Percentiles rank a stretch among this genome's conserved stretches.
phyloP scores from a whole-genome alignment of 2,329 filamentous ascomycete genomes.

The Aspergillus transmontanensis region DNA sequence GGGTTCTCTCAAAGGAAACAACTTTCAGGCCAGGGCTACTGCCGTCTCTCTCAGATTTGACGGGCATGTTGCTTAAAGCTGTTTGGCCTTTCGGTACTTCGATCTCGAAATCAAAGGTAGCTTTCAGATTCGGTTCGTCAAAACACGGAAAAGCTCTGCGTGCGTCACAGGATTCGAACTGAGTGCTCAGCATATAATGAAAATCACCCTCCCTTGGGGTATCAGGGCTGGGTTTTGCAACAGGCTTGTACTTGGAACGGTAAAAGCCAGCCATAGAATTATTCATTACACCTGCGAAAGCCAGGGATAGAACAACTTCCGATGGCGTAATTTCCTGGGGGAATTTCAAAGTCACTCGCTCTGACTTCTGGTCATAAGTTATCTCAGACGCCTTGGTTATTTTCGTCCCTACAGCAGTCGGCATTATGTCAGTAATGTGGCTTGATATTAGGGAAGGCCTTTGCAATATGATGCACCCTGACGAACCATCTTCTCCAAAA shows the following conservation, averaged over 20 bases:
- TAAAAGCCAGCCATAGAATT: conserved; percentile 93
- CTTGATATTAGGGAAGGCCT: not conserved
- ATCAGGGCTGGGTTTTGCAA: conserved; percentile 69
- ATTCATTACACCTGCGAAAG: conserved; percentile 82
- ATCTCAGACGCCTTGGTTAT: conserved; percentile 63
- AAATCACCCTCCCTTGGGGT: conserved; percentile 72
- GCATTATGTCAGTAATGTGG: not conserved
- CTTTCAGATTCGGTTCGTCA: conserved; percentile 96
- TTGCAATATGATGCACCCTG: not conserved
- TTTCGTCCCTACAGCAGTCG: conserved; percentile 24
- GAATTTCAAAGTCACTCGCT: conserved; percentile 81
- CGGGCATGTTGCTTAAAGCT: conserved; percentile 93
- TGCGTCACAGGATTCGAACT: conserved; percentile 96
- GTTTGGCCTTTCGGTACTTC: conserved; percentile 87
- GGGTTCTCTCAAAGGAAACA: conserved; percentile 80
- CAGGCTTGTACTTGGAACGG: conserved; percentile 88
- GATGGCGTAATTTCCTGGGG: conserved; percentile 68
- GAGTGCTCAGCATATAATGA: conserved; percentile 83
- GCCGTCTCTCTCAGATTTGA: conserved; percentile 70
- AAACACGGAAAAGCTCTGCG: conserved; percentile 96
- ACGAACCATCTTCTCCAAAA: conserved; percentile 38
- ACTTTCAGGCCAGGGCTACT: conserved; percentile 65
- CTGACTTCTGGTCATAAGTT: conserved; percentile 78
- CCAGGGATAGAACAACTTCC: conserved; percentile 69
- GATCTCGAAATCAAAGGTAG: conserved; percentile 90